Base-by-base conservation (phyloP, 2,329 filamentous ascomycete genomes). In the Dactylonectria macrodidyma region DNA sequence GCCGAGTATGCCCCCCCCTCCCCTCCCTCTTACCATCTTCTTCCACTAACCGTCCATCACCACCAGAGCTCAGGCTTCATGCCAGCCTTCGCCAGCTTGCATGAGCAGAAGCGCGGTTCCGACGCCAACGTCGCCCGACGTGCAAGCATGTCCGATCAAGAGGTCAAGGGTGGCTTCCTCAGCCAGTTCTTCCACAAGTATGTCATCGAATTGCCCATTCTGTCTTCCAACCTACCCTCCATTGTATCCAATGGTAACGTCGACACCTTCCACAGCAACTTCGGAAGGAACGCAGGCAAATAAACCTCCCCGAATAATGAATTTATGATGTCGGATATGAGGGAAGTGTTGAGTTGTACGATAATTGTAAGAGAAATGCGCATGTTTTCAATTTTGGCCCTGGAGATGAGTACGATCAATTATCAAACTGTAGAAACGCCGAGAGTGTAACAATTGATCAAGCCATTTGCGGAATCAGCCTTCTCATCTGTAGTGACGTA, bases 171-270 rank as follows among this genome's bases (percentile, higher is more conserved):
- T 1, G 87, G 87, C 47, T 79, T 89, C 69, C 80, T 90, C 59
- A 86, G 85, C 61, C 81, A 84, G 68, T 84, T 89, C 81, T 90
- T 89, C 85, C 83, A 88, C 72, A 88, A 85, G 88, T 90, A 78
- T 60, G 86, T 75, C 12, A 54, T 8, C 41, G 26, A 14, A 56
- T 19, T 10, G 12, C 26, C 22, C 41, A 36, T 51, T n/a, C 22
- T 41, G 19, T 48, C 33, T 33, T n/a, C 36, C 26, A 48, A 52
- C 33, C 19, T 26, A 41, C 38, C 16, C 41, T 30, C 14, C 52
- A 33, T 36, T 22, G 10, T 55, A 12, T 11, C 33, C 12, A 2
- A 33, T 16, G 19, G 58, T 69, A 69, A 68, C 65, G 48, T 22
- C 3, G 6, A 10, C 1, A 30, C 2, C 3, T 14, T 10, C 5